Conservation (phyloP, 345 rosid genomes). For the Citrus hindsii region DNA sequence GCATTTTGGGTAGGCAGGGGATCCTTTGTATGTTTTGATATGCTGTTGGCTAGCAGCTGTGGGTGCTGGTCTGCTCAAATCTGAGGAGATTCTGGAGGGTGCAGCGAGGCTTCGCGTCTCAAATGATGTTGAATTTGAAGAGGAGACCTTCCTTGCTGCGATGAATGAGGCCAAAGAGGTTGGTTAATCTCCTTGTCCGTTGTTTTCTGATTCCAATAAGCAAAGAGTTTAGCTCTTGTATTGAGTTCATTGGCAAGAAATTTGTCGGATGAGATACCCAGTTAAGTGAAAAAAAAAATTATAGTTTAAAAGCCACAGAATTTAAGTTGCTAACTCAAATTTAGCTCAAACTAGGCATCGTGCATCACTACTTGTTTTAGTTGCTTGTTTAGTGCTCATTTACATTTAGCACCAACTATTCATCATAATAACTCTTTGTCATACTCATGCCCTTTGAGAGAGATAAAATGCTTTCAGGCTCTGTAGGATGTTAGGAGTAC, state of each 20-base stretch:
- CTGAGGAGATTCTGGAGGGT: slow-evolving; percentile 87
- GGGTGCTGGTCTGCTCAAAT: slow-evolving; percentile 93
- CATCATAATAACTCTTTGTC: neutral
- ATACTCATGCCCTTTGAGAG: neutral
- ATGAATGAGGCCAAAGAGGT: slow-evolving; percentile 93
- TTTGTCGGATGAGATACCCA: neutral
- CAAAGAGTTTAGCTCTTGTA: neutral
- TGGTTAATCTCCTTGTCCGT: slow-evolving; percentile 1
- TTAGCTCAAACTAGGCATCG: too few species aligned
- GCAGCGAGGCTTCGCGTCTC: slow-evolving; percentile 79
- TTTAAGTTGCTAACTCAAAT: neutral
- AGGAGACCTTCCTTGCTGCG: slow-evolving; percentile 73
- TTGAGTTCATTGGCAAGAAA: neutral
- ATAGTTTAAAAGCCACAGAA: neutral
- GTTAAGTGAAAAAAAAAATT: neutral
- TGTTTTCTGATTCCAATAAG: neutral
- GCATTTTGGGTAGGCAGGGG: slow-evolving; percentile 64
- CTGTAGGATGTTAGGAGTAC: neutral
- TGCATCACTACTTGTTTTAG: neutral
- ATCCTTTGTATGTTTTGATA: slow-evolving; percentile 84
- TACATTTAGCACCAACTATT: neutral
- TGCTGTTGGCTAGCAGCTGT: slow-evolving; percentile 96
- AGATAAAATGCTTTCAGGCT: neutral
- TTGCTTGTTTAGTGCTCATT: neutral
- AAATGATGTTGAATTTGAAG: slow-evolving; percentile 86